Percentiles rank a stretch among this genome's conserved stretches.
These are phyloP conservation scores for Glarea lozoyensis DNA, from an alignment of 495 filamentous ascomycete genomes.

Conservation along the genomic window DNA sequence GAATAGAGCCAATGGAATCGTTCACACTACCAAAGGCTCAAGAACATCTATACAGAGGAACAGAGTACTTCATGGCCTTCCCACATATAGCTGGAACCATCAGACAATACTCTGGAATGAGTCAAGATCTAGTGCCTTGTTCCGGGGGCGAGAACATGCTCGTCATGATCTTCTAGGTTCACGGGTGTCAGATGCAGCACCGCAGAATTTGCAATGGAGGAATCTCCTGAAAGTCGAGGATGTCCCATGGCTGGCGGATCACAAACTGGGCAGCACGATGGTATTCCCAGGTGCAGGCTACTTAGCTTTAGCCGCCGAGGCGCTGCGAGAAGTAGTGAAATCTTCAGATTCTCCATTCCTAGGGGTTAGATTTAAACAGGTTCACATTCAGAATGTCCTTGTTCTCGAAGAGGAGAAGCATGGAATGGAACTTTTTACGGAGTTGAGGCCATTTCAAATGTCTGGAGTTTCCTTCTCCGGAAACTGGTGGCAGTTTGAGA, in stretches of 20 bases:
- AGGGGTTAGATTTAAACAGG: too few species aligned
- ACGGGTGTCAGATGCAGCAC: constrained; percentile 34
- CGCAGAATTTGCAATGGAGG: constrained; percentile 31
- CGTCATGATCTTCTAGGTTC: constrained; percentile 47
- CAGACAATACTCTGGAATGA: constrained; percentile 40
- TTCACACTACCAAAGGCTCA: neutral
- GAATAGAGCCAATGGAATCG: neutral
- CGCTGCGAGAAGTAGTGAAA: too few species aligned
- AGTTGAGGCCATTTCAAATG: neutral
- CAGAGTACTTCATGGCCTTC: constrained; percentile 32
- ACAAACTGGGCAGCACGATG: constrained; percentile 29
- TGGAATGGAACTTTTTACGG: constrained; percentile 6
- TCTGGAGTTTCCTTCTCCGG: neutral
- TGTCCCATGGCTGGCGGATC: constrained; percentile 39
- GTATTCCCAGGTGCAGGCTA: constrained; percentile 36
- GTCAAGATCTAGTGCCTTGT: constrained; percentile 30
- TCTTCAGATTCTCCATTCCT: too few species aligned
- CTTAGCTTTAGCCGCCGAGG: too few species aligned
- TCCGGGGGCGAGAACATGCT: constrained; percentile 28
- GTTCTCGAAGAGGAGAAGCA: too few species aligned
- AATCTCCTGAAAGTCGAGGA: constrained; percentile 28
- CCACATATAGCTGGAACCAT: constrained; percentile 42
- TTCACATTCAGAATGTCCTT: too few species aligned
- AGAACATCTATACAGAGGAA: neutral
- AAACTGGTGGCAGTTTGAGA: neutral